Evolutionary conservation across 148 eudicot species (phyloP).

Genomic region (Silene conica): DNA sequence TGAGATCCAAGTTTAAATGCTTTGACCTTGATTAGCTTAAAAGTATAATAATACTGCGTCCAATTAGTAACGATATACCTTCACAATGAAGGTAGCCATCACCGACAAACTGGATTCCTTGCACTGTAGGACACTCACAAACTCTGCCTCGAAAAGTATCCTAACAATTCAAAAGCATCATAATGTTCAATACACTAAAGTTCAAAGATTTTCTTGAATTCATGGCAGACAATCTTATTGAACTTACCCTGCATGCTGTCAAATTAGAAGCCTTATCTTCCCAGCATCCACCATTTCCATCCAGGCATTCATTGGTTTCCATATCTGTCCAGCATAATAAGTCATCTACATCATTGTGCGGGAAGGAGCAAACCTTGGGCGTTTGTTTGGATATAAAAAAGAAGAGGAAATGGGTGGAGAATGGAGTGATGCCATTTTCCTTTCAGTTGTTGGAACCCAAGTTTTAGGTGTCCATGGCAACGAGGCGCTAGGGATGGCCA

Average conservation of each 20-base stretch:
- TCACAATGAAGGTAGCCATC: conserved; percentile 84
- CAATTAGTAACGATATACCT: conserved; percentile 34
- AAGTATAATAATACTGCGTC: not conserved
- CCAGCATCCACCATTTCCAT: conserved; percentile 96
- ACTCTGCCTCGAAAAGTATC: conserved; percentile 93
- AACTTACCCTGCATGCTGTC: conserved; percentile 87
- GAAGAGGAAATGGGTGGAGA: not conserved
- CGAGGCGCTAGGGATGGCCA: too few relatives aligned
- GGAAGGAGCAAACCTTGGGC: not conserved
- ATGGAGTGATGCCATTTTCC: too few relatives aligned
- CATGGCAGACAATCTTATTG: not conserved
- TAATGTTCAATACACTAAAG: not conserved
- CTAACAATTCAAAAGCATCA: conserved; percentile 30
- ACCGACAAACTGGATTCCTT: conserved; percentile 73
- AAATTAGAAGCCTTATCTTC: conserved; percentile 60
- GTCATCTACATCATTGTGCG: not conserved
- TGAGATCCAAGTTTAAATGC: not conserved
- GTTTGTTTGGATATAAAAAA: not conserved
- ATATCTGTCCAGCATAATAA: conserved; percentile 40
- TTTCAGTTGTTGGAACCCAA: too few relatives aligned
- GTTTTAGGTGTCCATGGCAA: too few relatives aligned
- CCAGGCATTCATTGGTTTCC: conserved; percentile 88
- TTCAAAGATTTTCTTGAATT: not conserved
- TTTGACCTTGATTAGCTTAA: too few relatives aligned
- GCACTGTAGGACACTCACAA: conserved; percentile 81